Conservation (phyloP, 306 rosid genomes). For the Vigna angularis region DNA sequence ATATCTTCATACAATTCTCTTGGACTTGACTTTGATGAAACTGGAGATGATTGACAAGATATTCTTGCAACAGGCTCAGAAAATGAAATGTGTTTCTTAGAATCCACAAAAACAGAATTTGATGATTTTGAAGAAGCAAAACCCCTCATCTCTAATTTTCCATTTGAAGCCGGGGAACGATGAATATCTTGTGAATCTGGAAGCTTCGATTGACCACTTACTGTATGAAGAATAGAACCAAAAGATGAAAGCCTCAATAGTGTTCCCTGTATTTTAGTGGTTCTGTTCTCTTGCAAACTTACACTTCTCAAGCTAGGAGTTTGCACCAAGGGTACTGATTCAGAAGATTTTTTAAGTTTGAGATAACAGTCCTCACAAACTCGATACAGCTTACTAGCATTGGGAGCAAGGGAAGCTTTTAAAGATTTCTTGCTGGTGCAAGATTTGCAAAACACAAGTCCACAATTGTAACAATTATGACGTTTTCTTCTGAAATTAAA, state of each 20-base stretch:
- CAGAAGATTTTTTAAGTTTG: conserved; percentile 73
- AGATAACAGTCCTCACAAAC: conserved; percentile 85
- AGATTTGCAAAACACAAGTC: conserved; percentile 86
- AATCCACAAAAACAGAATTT: conserved; percentile 48
- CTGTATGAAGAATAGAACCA: conserved; percentile 62
- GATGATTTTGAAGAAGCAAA: conserved; percentile 56
- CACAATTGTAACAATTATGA: conserved; percentile 97
- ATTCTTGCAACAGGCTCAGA: conserved; percentile 62
- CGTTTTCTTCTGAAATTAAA: conserved; percentile 95
- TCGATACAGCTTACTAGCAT: conserved; percentile 73
- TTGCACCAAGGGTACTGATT: conserved; percentile 53
- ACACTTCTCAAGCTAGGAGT: conserved; percentile 56
- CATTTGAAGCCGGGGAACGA: conserved; percentile 63
- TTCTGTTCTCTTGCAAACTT: conserved; percentile 51
- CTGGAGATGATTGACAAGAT: conserved; percentile 76
- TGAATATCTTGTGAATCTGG: conserved; percentile 56
- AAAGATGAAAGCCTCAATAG: conserved; percentile 85
- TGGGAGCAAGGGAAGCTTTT: conserved; percentile 95
- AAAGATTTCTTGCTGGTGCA: conserved; percentile 86
- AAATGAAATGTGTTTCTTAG: conserved; percentile 54
- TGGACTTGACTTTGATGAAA: conserved; percentile 72
- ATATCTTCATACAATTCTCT: conserved; percentile 63
- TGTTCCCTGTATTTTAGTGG: conserved; percentile 59
- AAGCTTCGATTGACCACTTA: conserved; percentile 60
- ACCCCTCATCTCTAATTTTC: conserved; percentile 54